Base-by-base conservation (phyloP, 2,329 filamentous ascomycete genomes). In the Berkeleyomyces rouxiae region DNA sequence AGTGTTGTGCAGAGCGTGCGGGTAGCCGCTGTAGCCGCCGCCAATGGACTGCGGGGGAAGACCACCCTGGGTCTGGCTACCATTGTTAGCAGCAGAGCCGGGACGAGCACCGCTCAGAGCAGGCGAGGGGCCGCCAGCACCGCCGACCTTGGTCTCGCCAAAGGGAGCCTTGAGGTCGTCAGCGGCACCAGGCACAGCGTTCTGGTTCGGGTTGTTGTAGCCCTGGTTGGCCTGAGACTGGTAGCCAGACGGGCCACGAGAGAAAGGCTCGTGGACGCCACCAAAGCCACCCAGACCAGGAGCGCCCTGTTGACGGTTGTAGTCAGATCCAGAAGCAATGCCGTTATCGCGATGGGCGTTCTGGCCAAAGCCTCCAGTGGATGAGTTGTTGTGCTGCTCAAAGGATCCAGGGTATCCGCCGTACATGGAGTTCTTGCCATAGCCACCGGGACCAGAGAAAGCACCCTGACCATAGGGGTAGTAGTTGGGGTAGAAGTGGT, bases 401-500 rank as follows among this genome's bases (percentile, higher is more conserved):
- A 82, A 83, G 0, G 75, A 78, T 67, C 81, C 80, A 58, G 77
- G 78, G 65, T 83, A 83, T 69, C 80, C 78, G 60, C 76, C 78
- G 66, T 83, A 83, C 67, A 79, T 74, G 64, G 74, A 74, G 43
- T 73, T 77, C 74, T 83, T 83, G 66, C 77, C 72, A 66, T 83
- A 83, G 23, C 63, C 59, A 13, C 60, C 60, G 1, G 80, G 80
- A 4, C 71, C 75, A 61, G 74, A 62, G 33, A 70, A 70, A 40
- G 74, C 78, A 60, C 76, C 78, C 69, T 82, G 79, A 61, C 75
- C 75, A 51, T 75, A 76, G 61, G 80, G 78, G 68, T 78, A 80
- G 72, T 84, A 85, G 64, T 80, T 77, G 65, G 79, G 76, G 68
- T 86, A 86, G 71, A 83, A 85, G 1, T 82, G 82, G 72, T 79